Conservation (phyloP, 305 asterid species). For the Solanum hybrid region DNA sequence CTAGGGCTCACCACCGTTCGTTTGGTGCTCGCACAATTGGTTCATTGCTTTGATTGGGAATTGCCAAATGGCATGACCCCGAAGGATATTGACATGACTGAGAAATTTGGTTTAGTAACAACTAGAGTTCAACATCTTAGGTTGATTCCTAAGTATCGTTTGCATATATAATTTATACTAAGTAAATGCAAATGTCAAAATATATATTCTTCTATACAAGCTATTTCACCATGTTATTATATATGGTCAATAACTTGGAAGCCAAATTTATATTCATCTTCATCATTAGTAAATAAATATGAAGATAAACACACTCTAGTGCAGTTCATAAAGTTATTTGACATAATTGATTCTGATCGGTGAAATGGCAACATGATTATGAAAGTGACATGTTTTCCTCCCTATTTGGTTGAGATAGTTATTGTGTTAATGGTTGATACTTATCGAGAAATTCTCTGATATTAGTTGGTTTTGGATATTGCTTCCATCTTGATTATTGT, state of each 20-base stretch:
- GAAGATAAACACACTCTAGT: too few relatives aligned
- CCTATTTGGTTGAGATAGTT: background rate
- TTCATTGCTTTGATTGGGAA: slow-evolving; percentile 26
- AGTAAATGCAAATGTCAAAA: background rate
- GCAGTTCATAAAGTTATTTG: too few relatives aligned
- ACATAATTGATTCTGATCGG: background rate
- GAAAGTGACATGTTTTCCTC: background rate
- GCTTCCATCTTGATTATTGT: background rate
- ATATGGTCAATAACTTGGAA: background rate
- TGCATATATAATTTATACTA: background rate
- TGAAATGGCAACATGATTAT: background rate
- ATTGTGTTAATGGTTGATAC: background rate
- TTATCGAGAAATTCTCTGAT: background rate
- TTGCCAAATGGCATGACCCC: slow-evolving; percentile 7
- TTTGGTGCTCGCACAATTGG: slow-evolving; percentile 12
- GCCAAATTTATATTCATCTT: too few relatives aligned
- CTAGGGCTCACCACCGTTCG: slow-evolving; percentile 24
- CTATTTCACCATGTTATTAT: background rate
- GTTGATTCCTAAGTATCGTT: slow-evolving; percentile 7
- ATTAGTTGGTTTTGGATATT: background rate
- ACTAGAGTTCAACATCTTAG: slow-evolving; percentile 5
- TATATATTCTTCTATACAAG: background rate
- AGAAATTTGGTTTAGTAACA: slow-evolving; percentile 14
- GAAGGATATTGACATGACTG: slow-evolving; percentile 19
- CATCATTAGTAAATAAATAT: too few relatives aligned